Evolutionary conservation across 179 eudicot species (phyloP), one percentile per base, ranked within the genome.

Genomic region (Kewa caespitosa): DNA sequence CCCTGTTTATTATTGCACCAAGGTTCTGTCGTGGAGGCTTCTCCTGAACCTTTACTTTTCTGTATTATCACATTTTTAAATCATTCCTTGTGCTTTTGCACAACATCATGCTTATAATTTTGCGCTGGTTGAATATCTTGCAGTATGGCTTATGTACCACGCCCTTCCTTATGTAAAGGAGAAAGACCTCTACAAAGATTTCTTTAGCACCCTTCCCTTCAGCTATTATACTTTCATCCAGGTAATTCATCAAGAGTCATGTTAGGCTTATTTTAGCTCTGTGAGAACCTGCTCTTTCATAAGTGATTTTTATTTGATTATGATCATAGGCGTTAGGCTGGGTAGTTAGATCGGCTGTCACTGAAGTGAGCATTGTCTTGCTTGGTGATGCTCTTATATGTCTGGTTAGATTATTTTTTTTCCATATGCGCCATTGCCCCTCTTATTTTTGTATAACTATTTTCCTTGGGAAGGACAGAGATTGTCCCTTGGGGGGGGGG

Each of bases 71-170:
- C 55, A 20, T 67, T 33, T 25, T 50, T 22, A 23, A 12, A 48
- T 69, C 67, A 38, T 59, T 60, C 39, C 60, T 75, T 18, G 34
- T 42, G 70, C 37, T 34, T n/a, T 25, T 25, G 36, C 38, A 41
- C 72, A 59, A 39, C 39, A 25, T 54, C 31, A 28, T 62, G 42
- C n/a, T 71, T 76, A 67, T 32, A 34, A 55, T 11, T 36, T 39
- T 52, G 52, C 27, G 38, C 67, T 63, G 38, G 25, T 77, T 78
- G 30, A 20, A 68, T 27, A 41, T 76, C 50, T 74, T 83, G 86
- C 89, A 94, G 97, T 92, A 93, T 89, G 92, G 94, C 85, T 94
- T 78, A 92, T 94, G 97, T 94, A 94, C 81, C 84, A 86, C 73
- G 91, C 97, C 39, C 98, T 94, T 73, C 89, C 92, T 3, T 80